Evolutionary conservation across 73 alveolate species (phyloP), one percentile per base, ranked within the genome.

Genomic region (Paramecium biaurelia): DNA sequence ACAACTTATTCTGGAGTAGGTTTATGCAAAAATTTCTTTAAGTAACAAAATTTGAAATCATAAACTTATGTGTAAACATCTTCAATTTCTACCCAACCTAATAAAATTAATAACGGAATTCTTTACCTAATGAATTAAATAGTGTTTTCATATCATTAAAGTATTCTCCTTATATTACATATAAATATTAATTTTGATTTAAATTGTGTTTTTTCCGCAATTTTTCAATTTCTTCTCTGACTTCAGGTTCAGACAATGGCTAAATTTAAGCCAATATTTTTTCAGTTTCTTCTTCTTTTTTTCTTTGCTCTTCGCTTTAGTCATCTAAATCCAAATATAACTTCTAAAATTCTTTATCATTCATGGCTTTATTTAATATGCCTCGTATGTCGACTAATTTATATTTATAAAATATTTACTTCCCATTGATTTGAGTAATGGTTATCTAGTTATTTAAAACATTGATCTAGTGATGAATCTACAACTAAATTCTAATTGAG

Each of bases 311-410:
- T 28, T 89, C 94, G 24, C 72, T 82, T 11, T 89, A 41, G 26
- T 89, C 94, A 45, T 89, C 94, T 89, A 89, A 89, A 89, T 89
- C 94, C 26, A 70, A 74, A 89, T 89, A 89, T 32, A 32, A 57
- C 14, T 70, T 24, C 49, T 89, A 76, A 79, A 79, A 43, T 37
- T 82, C 90, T 37, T 70, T 23, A 82, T 57, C 94, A 28, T 68
- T 10, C 53, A 38, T 45, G 15, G 88, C 76, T 86, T 86, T 26
- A 63, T 59, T 34, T 42, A 86, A 28, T 20, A 86, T 86, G 30
- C 42, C 26, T 42, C 94, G 24, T 12, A 82, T 45, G 10, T 89
- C 94, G 12, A 70, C 94, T 89, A 32, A 68, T 42, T 12, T 38
- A n/a, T 21, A 86, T 15, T 41, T 38, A 26, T 58, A 38, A 1